Evolutionary conservation across 1,284 basidiomycete genomes (phyloP).

Genomic region (Trametes versicolor): DNA sequence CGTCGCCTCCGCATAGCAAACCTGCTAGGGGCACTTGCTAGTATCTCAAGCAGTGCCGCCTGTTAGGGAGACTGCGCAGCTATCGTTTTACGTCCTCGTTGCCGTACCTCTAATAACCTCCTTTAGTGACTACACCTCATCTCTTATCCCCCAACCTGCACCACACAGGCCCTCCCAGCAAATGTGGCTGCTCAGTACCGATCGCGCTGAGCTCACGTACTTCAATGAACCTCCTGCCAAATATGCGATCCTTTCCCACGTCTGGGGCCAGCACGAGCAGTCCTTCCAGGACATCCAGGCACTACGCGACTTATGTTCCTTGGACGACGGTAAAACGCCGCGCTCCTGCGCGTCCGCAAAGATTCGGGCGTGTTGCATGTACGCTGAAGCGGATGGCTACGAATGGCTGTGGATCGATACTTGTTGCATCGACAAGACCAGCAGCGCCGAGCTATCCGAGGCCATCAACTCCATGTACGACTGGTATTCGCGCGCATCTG

Average conservation of each 20-base stretch:
- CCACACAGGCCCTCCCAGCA: background rate
- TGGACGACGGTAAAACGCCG: background rate
- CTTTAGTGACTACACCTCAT: background rate
- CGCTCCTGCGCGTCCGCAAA: conserved; percentile 8
- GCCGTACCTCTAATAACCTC: background rate
- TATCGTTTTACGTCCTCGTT: background rate
- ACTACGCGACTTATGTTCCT: background rate
- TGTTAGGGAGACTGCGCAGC: background rate
- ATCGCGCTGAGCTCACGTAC: conserved; percentile 10
- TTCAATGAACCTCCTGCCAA: conserved; percentile 11
- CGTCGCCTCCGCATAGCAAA: background rate
- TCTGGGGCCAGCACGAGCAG: conserved; percentile 17
- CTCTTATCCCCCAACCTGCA: background rate
- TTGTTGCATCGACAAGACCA: conserved; percentile 22
- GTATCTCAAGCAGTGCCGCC: background rate
- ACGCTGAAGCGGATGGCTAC: conserved; percentile 21
- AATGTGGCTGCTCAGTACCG: conserved; percentile 21
- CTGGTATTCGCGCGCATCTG: conserved; percentile 17
- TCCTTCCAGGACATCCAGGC: conserved; percentile 18
- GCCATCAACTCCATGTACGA: conserved; percentile 18
- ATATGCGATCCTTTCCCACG: conserved; percentile 20
- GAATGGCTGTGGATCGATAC: conserved; percentile 22
- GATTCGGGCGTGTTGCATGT: conserved; percentile 13
- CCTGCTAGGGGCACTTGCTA: background rate
- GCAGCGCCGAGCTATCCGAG: conserved; percentile 18